Conservation (phyloP, 768 basidiomycete species). For the Tulasnella sp. region DNA sequence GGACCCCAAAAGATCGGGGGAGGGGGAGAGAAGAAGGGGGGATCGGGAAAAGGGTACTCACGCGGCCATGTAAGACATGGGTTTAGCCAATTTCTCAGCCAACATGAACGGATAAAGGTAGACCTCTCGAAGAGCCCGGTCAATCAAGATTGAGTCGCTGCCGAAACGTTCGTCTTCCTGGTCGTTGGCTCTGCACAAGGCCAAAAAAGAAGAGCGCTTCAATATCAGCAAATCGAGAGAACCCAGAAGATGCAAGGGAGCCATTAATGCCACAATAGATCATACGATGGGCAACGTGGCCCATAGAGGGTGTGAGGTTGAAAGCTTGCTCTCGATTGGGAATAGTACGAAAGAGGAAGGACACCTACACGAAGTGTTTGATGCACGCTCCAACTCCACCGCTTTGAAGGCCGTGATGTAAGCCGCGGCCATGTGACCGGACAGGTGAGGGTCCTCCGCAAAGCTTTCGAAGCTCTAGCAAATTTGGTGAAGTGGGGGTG, state of each 20-base stretch:
- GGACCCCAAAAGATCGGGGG: neutral
- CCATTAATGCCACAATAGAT: neutral
- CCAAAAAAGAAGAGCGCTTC: neutral
- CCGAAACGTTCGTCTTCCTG: conserved; percentile 68
- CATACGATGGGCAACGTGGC: neutral
- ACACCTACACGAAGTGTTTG: conserved; percentile 54
- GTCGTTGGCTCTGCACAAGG: conserved; percentile 50
- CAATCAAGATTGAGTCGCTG: conserved; percentile 60
- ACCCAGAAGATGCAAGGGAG: too few relatives aligned
- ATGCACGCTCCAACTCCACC: conserved; percentile 65
- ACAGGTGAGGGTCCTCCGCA: conserved; percentile 68
- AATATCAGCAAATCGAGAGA: neutral
- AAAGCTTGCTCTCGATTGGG: neutral
- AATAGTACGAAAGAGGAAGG: neutral
- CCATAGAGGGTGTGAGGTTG: neutral
- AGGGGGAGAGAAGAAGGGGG: neutral
- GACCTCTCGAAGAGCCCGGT: conserved; percentile 66
- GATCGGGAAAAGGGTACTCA: conserved; percentile 38
- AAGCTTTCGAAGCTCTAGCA: conserved; percentile 17
- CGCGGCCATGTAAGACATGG: conserved; percentile 64
- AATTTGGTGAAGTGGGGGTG: conserved; percentile 48
- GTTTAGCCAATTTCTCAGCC: conserved; percentile 43
- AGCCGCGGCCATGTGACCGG: conserved; percentile 63
- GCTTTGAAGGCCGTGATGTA: conserved; percentile 69
- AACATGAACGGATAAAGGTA: conserved; percentile 72